Evolutionary conservation across 2,329 filamentous ascomycete genomes (phyloP), one percentile per base, ranked within the genome.

Genomic region (Calonectria crousiana): DNA sequence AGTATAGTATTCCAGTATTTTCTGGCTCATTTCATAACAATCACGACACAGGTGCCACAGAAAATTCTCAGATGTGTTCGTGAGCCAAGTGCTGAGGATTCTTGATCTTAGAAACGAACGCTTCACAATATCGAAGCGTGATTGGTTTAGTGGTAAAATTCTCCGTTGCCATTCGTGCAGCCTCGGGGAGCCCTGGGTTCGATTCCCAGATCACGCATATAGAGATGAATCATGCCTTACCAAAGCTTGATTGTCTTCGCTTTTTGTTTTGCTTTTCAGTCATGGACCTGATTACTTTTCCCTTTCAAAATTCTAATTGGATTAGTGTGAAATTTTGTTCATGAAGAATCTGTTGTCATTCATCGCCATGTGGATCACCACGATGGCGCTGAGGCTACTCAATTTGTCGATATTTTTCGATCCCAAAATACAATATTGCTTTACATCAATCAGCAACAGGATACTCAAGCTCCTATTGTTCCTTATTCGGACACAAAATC

Each of bases 81-180:
- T 23, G 20, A 47, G 44, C 10, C n/a, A 11, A 13, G 3, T 13
- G 6, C 2, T 3, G 9, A 47, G n/a, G 1, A 5, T 23, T 23
- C 2, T 47, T 47, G 1, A 47, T 10, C 10, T 9, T 5, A 5
- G 0, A 23, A 2, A 23, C 4, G n/a, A 1, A 0, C 10, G 8
- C 9, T 10, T 1, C 1, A 20, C 5, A 6, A 1, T 2, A 47
- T 47, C 20, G 10, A 47, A 56, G 52, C 52, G 52, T 56, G 52
- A 56, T 56, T 56, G 52, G 52, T 56, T 56, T 56, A 56, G 52
- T 56, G 52, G 52, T 56, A 56, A 56, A 56, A 56, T 56, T 56
- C 52, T 56, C 52, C 52, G 52, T 56, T 56, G 52, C 52, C 52
- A 56, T 56, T 32, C 52, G 52, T 20, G 52, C 52, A 56, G 16